These are phyloP conservation scores for Starmerella geochares DNA, from an alignment of 805 yeast genomes.

Conservation along the genomic window DNA sequence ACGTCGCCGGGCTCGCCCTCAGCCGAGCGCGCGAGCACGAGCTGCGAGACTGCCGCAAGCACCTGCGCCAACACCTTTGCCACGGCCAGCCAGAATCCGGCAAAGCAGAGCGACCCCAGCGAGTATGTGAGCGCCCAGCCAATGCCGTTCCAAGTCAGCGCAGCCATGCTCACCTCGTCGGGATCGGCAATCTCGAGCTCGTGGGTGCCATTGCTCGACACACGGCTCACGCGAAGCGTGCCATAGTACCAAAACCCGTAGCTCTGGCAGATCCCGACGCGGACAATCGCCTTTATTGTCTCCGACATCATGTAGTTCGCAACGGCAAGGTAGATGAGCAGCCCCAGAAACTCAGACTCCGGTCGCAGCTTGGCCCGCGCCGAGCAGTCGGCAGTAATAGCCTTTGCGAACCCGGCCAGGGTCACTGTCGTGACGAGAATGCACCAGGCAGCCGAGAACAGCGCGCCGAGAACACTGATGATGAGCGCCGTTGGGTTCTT, in stretches of 20 bases:
- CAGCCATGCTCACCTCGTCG: constrained; percentile 1
- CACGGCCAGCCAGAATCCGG: constrained; percentile 61
- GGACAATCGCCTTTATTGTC: constrained; percentile 68
- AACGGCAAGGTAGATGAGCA: constrained; percentile 63
- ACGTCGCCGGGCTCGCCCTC: constrained; percentile 11
- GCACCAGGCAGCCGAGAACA: constrained; percentile 52
- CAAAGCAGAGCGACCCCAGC: constrained; percentile 83
- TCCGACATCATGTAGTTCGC: constrained; percentile 78
- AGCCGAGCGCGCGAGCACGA: constrained; percentile 15
- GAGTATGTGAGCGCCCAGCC: constrained; percentile 73
- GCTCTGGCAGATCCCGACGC: constrained; percentile 71
- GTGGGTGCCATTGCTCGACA: not conserved
- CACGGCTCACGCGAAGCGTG: constrained; percentile 31
- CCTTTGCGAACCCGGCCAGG: constrained; percentile 69
- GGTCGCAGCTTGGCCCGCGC: constrained; percentile 33
- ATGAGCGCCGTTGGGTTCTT: constrained; percentile 58
- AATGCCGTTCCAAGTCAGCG: constrained; percentile 31
- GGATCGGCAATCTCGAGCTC: not conserved
- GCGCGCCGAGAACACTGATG: constrained; percentile 50
- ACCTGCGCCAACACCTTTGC: constrained; percentile 43
- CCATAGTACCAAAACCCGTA: constrained; percentile 84
- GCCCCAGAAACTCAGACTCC: constrained; percentile 46
- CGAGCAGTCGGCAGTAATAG: constrained; percentile 41
- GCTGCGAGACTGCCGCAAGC: constrained; percentile 18
- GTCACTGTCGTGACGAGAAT: constrained; percentile 56